phyloP scores from a whole-genome alignment of 495 filamentous ascomycete genomes.

The Glonium stellatum region DNA sequence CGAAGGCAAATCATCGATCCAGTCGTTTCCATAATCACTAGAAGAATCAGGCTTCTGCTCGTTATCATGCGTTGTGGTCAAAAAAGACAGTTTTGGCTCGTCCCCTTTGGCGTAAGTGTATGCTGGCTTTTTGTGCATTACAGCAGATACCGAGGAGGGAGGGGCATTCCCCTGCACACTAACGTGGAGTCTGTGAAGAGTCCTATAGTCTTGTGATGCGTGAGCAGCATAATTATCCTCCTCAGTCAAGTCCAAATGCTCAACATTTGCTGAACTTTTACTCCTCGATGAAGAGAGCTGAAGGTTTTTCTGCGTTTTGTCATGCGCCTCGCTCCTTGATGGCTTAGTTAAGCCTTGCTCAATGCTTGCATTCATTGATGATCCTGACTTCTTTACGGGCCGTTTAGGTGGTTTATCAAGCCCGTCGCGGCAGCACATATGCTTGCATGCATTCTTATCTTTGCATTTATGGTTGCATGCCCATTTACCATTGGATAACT shows the following conservation, averaged over 20 bases:
- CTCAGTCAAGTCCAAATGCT: constrained; percentile 34
- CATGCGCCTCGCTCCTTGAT: neutral
- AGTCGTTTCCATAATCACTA: constrained; percentile 23
- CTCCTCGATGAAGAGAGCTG: constrained; percentile 17
- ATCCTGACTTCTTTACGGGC: constrained; percentile 27
- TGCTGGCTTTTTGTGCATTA: constrained; percentile 33
- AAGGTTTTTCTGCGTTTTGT: constrained; percentile 23
- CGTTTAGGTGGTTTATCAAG: constrained; percentile 67
- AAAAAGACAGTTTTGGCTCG: constrained; percentile 31
- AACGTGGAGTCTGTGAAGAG: constrained; percentile 36
- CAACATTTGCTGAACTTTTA: constrained; percentile 28
- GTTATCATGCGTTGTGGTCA: neutral
- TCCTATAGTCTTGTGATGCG: constrained; percentile 30
- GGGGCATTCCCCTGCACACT: constrained; percentile 27
- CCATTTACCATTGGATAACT: constrained; percentile 77
- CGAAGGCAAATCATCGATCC: neutral
- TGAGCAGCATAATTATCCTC: constrained; percentile 21
- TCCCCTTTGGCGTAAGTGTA: constrained; percentile 31
- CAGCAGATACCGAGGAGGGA: constrained; percentile 14
- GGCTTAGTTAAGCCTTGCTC: constrained; percentile 17
- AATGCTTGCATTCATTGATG: constrained; percentile 3
- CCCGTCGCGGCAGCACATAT: constrained; percentile 85
- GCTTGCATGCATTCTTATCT: constrained; percentile 69
- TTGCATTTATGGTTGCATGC: constrained; percentile 81
- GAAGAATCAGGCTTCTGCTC: neutral